These are phyloP conservation scores for Boletus fagicola DNA, from an alignment of 768 basidiomycete genomes.

Conservation along the genomic window DNA sequence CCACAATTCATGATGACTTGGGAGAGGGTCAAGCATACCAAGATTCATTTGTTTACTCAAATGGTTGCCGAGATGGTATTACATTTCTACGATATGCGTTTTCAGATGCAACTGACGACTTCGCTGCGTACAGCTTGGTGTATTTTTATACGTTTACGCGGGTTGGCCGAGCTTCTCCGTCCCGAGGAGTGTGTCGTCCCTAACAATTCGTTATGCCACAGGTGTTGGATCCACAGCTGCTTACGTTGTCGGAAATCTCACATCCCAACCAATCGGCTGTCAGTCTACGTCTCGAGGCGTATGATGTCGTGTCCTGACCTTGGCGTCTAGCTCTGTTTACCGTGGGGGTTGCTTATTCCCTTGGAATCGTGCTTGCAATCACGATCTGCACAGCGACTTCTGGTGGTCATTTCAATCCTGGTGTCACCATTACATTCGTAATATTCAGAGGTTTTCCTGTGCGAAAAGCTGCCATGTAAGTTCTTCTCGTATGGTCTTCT, in stretches of 20 bases:
- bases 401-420: slow-evolving; percentile 68
- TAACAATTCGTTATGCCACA: slow-evolving; percentile 14
- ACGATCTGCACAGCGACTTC: slow-evolving; percentile 51
- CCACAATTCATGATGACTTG: slow-evolving; percentile 42
- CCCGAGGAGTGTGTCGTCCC: neutral
- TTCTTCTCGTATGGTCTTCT: slow-evolving; percentile 12
- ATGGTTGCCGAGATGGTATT: slow-evolving; percentile 60
- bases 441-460: slow-evolving; percentile 56
- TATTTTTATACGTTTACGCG: slow-evolving; percentile 58
- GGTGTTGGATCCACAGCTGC: slow-evolving; percentile 56
- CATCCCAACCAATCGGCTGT: slow-evolving; percentile 51
- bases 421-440: slow-evolving; percentile 51
- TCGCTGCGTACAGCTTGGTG: slow-evolving; percentile 46
- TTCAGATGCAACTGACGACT: slow-evolving; percentile 1
- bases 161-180: slow-evolving; percentile 31
- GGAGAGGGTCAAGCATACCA: slow-evolving; percentile 48
- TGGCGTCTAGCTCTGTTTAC: slow-evolving; percentile 46
- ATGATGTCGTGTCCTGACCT: neutral
- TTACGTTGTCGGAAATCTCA: slow-evolving; percentile 47
- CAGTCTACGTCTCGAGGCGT: slow-evolving; percentile 24
- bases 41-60: slow-evolving; percentile 54
- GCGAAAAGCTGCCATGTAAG: slow-evolving; percentile 50
- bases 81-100: neutral
- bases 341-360: slow-evolving; percentile 55
- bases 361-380: slow-evolving; percentile 60